Evolutionary conservation across 148 eudicot genomes (phyloP), one percentile per base, ranked within the genome.

Genomic region (Arbutus unedo): DNA sequence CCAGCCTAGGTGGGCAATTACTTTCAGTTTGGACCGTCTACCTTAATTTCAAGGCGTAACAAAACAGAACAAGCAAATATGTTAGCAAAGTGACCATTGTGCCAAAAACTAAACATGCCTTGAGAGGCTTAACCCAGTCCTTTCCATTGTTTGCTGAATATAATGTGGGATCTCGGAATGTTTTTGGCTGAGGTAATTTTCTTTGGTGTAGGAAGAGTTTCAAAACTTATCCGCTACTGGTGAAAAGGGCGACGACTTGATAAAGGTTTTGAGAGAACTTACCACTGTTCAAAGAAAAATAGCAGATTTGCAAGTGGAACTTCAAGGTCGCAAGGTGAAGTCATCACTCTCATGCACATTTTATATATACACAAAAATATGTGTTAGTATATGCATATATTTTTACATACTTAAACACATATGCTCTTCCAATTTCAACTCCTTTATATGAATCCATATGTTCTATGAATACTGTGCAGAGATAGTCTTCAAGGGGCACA

Each of bases 251-350:
- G 98, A 96, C 85, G 98, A 96, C 70, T 85, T 96, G 89, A 85
- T 96, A 84, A 91, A 90, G 85, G 96, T 96, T 78, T 87, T 96
- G 84, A 90, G 98, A 90, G 98, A 94, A 88, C 98, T 96, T 83
- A 93, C 98, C 13, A 85, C 93, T 50, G 99, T 96, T 53, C 99
- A 96, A 83, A 91, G 98, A 85, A 96, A 93, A 84, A 93, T 94
- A 71, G 95, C 98, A 72, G 99, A 96, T 89, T 86, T 94, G 78
- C 98, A 96, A 92, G 99, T 96, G 66, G 99, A 96, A 87, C 93
- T 96, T 84, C 98, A 94, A 88, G 99, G 99, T 51, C 89, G 99
- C 89, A 96, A 96, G 97, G 99, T 96, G 81, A 89, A 55, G 54
- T 68, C 60, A 0, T 31, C 64, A 55, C 60, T 53, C 76, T 83